Base-by-base conservation (phyloP, 208 protist genomes). In the Trypanosoma melophagium region DNA sequence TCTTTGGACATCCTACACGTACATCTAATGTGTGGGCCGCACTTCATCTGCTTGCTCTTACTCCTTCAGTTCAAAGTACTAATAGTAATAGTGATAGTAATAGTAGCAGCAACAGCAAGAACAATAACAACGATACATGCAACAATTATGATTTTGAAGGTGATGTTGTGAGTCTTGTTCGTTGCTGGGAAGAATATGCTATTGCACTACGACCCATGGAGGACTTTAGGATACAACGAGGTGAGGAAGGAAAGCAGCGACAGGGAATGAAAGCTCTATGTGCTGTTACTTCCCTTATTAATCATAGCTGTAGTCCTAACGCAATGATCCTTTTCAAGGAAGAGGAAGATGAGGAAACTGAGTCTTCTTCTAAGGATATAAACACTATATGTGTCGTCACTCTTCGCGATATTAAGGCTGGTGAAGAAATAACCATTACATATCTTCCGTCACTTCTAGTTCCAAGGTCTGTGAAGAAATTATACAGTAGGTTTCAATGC, bases 401-500 rank as follows among this genome's bases (percentile, higher is more conserved):
- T 1, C 62, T 91, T 40, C 69, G 80, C 19, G 53, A 81, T 51
- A 91, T 94, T 66, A 71, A 77, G 19, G 66, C 60, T 12, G 83
- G 82, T 9, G 87, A 91, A 64, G 84, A 90, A 68, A 69, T 94
- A 42, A 87, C 82, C 45, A 71, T 94, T 16, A 82, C 84, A 12
- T 94, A 89, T 66, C 63, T 83, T 28, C 52, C 83, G 4, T 81
- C 80, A 47, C 66, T 77, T 12, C 63, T 74, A 19, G 17, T 83
- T 47, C 73, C 80, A 17, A 59, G 28, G 16, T 49, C 42, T 12
- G 61, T 76, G 66, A 84, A 80, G 28, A 14, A 74, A 19, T 2
- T 50, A 2, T 42, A 67, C 2, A 58, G 81, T 41, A 69, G 74
- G 9, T 90, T 89, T 70, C 38, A 0, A 22, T 93, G 87, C 47